Evolutionary conservation across 441 rosid genomes (phyloP), one percentile per base, ranked within the genome.

Genomic region (Populus hybrid): DNA sequence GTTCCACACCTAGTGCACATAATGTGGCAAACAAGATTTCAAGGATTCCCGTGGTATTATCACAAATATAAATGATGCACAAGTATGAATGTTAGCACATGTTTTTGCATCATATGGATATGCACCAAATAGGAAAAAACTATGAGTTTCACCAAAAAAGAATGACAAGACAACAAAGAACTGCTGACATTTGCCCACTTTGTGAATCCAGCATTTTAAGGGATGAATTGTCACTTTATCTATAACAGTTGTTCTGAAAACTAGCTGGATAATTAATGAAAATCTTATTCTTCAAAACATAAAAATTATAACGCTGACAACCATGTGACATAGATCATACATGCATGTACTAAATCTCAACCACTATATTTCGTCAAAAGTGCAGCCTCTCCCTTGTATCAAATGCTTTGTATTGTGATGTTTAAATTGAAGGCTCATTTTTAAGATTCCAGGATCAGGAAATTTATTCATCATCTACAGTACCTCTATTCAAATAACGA

Each of bases 381-480:
- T 57, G 63, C 21, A 57, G 23, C 63, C 63, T 57, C 63, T 57
- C 28, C n/a, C 68, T 8, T 26, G 16, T 35, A 74, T 66, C 9
- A 50, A 16, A 53, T 28, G 38, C 12, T 30, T 42, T 68, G 28
- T 59, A 26, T 57, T 35, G 14, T 6, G 28, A 53, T 12, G n/a
- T 8, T 72, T 50, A 61, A 1, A 53, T 18, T 2, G 8, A 23
- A 72, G 63, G 40, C 28, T 65, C 26, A 8, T 57, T 1, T 21
- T 53, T 57, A 1, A 30, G 21, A 14, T 30, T 67, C 21, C 53
- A 23, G 21, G 59, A 50, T 28, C n/a, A 16, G 26, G 46, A 67
- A 65, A 59, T 72, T 59, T 67, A 68, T 67, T 28, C 10, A 67
- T 32, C 10, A 24, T 71, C 69, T 75, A 65, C 69, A 63, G 28